These are phyloP conservation scores for Abrus precatorius DNA, from an alignment of 306 rosid genomes.

Conservation along the genomic window DNA sequence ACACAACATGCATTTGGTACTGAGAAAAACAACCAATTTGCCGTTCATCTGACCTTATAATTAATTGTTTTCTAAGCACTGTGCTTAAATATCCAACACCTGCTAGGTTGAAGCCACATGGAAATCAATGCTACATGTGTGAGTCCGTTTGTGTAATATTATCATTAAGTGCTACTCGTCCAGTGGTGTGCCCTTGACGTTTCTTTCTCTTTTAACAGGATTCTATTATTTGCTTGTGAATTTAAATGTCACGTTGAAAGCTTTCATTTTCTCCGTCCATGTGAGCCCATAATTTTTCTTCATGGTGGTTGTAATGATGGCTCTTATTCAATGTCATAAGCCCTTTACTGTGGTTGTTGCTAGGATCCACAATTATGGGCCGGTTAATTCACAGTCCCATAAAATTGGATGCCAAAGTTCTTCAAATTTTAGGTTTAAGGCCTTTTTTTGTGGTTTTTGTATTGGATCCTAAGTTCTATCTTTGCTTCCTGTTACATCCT, in stretches of 20 bases:
- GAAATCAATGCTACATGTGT: slow-evolving; percentile 23
- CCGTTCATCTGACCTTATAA: background rate
- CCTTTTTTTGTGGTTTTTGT: background rate
- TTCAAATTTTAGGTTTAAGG: background rate
- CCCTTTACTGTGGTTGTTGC: background rate
- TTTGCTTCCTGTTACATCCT: background rate
- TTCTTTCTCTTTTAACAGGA: background rate
- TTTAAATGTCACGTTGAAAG: slow-evolving; percentile 10
- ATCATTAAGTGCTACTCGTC: background rate
- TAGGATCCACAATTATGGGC: slow-evolving; percentile 33
- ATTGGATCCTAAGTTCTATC: background rate
- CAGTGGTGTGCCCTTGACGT: background rate
- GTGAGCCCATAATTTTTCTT: slow-evolving; percentile 6
- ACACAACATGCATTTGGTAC: slow-evolving; percentile 21
- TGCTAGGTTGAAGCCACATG: slow-evolving; percentile 18
- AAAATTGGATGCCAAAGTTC: background rate
- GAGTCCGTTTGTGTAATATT: background rate
- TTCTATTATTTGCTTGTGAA: background rate
- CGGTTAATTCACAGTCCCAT: background rate
- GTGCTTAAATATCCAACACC: background rate
- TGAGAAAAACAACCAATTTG: slow-evolving; percentile 3
- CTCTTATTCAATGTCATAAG: slow-evolving; percentile 1
- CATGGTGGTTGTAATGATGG: background rate
- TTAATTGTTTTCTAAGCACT: background rate
- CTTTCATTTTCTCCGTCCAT: slow-evolving; percentile 17